These are phyloP conservation scores for Rhizopus stolonifer DNA, from an alignment of 371 early-diverging fungal species.

Conservation along the genomic window DNA sequence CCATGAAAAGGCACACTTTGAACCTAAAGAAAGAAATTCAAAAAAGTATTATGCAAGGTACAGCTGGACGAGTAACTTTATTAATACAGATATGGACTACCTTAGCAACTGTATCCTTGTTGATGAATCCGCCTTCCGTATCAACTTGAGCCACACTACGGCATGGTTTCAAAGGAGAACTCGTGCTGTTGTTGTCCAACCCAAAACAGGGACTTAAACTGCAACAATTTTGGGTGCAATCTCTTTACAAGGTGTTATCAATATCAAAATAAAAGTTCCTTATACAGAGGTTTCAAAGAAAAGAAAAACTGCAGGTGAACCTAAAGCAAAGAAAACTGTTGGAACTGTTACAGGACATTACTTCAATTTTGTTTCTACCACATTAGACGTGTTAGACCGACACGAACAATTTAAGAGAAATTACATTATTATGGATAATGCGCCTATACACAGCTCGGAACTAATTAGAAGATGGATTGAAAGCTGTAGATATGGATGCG, in stretches of 20 bases:
- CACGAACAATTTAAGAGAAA: constrained; percentile 2
- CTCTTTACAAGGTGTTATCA: neutral
- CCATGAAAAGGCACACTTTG: neutral
- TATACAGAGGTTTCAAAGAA: constrained; percentile 3
- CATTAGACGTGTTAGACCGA: constrained; percentile 7
- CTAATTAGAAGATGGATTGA: neutral
- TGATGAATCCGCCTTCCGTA: constrained; percentile 11
- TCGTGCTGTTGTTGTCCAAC: neutral
- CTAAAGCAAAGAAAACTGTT: no score
- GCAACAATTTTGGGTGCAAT: neutral
- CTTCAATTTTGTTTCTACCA: constrained; percentile 6
- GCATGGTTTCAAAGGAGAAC: neutral
- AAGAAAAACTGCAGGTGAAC: constrained; percentile 4
- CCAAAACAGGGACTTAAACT: neutral
- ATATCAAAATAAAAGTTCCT: neutral
- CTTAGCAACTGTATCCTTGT: no score
- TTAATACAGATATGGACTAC: constrained; percentile 12
- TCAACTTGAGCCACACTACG: neutral
- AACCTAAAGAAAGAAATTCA: constrained; percentile 2
- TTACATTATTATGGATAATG: constrained; percentile 9
- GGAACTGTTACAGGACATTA: constrained; percentile 2
- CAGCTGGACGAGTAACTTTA: neutral
- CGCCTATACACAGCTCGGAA: neutral
- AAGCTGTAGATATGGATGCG: constrained; percentile 1
- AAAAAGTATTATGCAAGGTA: neutral